A percentile compares a stretch with the other conserved stretches of the same genome.
Conservation (phyloP, 2,329 filamentous ascomycete species). For the Trematosphaeria pertusa region DNA sequence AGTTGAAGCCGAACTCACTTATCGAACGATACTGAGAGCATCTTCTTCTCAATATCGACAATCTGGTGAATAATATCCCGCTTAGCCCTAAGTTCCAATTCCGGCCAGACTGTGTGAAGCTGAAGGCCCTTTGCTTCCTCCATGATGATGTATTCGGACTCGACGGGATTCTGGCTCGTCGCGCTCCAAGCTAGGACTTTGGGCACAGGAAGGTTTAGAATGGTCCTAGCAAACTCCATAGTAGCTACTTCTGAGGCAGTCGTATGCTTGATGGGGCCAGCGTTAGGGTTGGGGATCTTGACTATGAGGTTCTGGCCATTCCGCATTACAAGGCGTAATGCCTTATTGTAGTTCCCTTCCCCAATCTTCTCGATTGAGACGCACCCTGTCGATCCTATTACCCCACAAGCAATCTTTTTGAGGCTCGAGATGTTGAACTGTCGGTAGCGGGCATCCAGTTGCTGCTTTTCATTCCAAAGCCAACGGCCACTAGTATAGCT, state of each 20-base stretch:
- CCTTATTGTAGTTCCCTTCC: constrained; percentile 33
- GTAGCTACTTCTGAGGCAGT: constrained; percentile 38
- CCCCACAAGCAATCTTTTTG: constrained; percentile 22
- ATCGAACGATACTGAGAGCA: constrained; percentile 38
- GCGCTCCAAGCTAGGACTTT: constrained; percentile 34
- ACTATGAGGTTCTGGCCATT: constrained; percentile 31
- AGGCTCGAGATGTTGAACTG: constrained; percentile 26
- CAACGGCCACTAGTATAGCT: constrained; percentile 32
- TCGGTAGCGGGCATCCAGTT: constrained; percentile 25
- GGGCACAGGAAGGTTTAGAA: constrained; percentile 33
- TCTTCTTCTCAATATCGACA: constrained; percentile 35
- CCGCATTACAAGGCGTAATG: constrained; percentile 22
- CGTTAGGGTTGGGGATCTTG: constrained; percentile 35
- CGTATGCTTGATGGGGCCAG: constrained; percentile 23
- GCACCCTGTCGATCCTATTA: constrained; percentile 20
- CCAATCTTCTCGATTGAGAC: constrained; percentile 26
- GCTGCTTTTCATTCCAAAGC: constrained; percentile 30
- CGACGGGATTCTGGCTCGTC: constrained; percentile 30
- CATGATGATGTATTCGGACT: constrained; percentile 43
- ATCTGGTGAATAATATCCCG: constrained; percentile 33
- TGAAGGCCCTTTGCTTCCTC: constrained; percentile 35
- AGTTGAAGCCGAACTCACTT: constrained; percentile 27
- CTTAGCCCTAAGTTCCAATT: constrained; percentile 26
- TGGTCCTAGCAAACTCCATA: constrained; percentile 31
- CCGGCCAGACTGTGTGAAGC: constrained; percentile 30